Evolutionary conservation across 2,329 filamentous ascomycete species (phyloP).

Genomic region (Zasmidium cellare): DNA sequence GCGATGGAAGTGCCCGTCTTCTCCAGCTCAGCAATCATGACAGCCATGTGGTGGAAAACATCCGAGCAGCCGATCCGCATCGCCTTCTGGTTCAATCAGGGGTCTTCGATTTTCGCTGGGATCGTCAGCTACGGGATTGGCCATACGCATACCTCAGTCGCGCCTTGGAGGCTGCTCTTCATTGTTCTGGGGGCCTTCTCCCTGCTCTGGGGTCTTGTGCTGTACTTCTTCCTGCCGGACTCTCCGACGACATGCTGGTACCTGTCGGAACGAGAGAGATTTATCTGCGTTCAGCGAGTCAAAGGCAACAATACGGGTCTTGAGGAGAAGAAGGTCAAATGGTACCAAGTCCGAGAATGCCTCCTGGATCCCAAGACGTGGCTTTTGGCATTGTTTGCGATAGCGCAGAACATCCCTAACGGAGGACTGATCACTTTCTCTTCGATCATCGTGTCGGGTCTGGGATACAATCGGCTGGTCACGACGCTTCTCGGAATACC

Average conservation of each 20-base stretch:
- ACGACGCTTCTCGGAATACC: slow-evolving; percentile 18
- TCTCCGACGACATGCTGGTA: slow-evolving; percentile 12
- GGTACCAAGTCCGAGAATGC: slow-evolving; percentile 56
- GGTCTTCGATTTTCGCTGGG: slow-evolving; percentile 50
- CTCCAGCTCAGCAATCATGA: slow-evolving; percentile 52
- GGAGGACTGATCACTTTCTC: slow-evolving; percentile 18
- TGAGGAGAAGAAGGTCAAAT: slow-evolving; percentile 37
- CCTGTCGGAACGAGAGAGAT: slow-evolving; percentile 15
- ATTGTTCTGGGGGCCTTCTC: slow-evolving; percentile 52
- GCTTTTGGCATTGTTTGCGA: slow-evolving; percentile 26
- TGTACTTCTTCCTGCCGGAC: slow-evolving; percentile 17
- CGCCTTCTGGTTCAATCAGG: slow-evolving; percentile 14
- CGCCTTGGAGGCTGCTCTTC: slow-evolving; percentile 24
- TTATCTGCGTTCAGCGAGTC: slow-evolving; percentile 9
- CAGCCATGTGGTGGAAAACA: slow-evolving; percentile 31
- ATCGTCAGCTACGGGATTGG: slow-evolving; percentile 15
- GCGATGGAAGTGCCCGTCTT: slow-evolving; percentile 13
- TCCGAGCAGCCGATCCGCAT: slow-evolving; percentile 38
- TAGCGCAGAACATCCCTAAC: slow-evolving; percentile 20
- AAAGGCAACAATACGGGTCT: slow-evolving; percentile 16
- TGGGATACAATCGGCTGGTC: slow-evolving; percentile 13
- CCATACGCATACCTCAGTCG: slow-evolving; percentile 32
- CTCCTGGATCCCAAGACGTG: slow-evolving; percentile 59
- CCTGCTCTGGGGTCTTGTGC: slow-evolving; percentile 6
- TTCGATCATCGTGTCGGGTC: slow-evolving; percentile 18